phyloP scores from a whole-genome alignment of 768 basidiomycete genomes.

The Fibroporia radiculosa region DNA sequence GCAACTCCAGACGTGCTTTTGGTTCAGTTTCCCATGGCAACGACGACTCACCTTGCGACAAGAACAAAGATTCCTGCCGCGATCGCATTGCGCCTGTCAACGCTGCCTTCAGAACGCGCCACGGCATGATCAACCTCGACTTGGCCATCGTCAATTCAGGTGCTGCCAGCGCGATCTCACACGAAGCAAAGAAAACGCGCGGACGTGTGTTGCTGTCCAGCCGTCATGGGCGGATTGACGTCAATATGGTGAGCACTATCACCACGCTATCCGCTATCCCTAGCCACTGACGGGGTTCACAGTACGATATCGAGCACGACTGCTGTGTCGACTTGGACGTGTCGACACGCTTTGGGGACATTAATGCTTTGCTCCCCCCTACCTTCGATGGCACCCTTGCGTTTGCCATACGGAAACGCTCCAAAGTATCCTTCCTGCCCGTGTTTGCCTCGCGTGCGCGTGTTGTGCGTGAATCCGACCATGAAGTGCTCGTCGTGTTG shows the following conservation, averaged over 20 bases:
- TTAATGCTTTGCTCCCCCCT: slow-evolving; percentile 12
- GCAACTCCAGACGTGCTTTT: not conserved
- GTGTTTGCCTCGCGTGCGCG: slow-evolving; percentile 13
- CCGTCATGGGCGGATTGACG: slow-evolving; percentile 15
- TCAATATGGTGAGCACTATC: slow-evolving; percentile 14
- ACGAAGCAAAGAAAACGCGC: not conserved
- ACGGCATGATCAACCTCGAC: slow-evolving; percentile 17
- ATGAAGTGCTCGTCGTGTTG: slow-evolving; percentile 10
- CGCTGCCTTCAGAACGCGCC: slow-evolving; percentile 19
- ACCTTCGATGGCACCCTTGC: slow-evolving; percentile 13
- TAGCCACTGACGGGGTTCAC: not conserved
- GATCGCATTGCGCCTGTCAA: slow-evolving; percentile 9
- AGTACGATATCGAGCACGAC: slow-evolving; percentile 8
- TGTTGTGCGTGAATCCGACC: slow-evolving; percentile 11
- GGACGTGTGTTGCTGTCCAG: slow-evolving; percentile 12
- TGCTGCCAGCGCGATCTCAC: too few relatives aligned
- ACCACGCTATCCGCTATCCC: not conserved
- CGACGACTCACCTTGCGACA: not conserved
- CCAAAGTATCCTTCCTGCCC: slow-evolving; percentile 11
- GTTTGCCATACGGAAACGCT: slow-evolving; percentile 6
- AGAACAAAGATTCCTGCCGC: not conserved
- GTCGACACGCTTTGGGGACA: slow-evolving; percentile 9
- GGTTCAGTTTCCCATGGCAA: not conserved
- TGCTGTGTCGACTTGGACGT: slow-evolving; percentile 11
- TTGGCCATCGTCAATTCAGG: slow-evolving; percentile 12